Conservation (phyloP, 2,329 filamentous ascomycete genomes). For the Ophiostoma sp. region DNA sequence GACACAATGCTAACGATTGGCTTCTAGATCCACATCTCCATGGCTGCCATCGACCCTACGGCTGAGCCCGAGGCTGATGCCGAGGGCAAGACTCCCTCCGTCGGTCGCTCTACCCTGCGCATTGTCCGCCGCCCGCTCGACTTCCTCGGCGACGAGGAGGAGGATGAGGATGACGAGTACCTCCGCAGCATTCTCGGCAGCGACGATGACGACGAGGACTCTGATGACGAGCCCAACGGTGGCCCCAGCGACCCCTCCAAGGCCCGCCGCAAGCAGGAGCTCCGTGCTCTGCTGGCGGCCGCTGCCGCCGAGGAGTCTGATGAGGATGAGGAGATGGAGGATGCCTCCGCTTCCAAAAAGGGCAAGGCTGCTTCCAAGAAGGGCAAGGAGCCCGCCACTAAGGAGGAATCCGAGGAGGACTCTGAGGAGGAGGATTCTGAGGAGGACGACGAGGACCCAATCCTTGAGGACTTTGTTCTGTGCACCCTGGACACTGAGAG, state of each 20-base stretch:
- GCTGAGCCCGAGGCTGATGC: constrained; percentile 63
- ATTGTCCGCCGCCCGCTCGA: constrained; percentile 67
- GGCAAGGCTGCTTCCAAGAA: constrained; percentile 28
- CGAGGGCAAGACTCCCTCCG: constrained; percentile 53
- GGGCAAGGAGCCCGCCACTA: constrained; percentile 27
- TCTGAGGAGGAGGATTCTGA: constrained; percentile 43
- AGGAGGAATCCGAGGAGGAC: constrained; percentile 24
- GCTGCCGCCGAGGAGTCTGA: constrained; percentile 53
- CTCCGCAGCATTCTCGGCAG: constrained; percentile 50
- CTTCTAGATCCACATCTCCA: constrained; percentile 85
- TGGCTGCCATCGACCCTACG: constrained; percentile 94
- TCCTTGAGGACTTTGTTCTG: constrained; percentile 84
- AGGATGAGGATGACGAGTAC: constrained; percentile 59
- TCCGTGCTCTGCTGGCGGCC: constrained; percentile 70
- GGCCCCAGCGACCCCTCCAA: constrained; percentile 88
- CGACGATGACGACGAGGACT: constrained; percentile 47
- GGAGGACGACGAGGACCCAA: constrained; percentile 56
- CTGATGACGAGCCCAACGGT: constrained; percentile 72
- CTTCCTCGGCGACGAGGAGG: constrained; percentile 44
- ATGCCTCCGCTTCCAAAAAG: constrained; percentile 32
- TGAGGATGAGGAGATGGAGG: constrained; percentile 57
- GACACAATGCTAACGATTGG: constrained; percentile 12
- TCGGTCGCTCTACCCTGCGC: constrained; percentile 81
- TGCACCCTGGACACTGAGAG: constrained; percentile 62
- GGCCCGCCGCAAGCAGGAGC: constrained; percentile 69